Conservation (phyloP, 495 filamentous ascomycete genomes). For the Aspergillus cavernicola region DNA sequence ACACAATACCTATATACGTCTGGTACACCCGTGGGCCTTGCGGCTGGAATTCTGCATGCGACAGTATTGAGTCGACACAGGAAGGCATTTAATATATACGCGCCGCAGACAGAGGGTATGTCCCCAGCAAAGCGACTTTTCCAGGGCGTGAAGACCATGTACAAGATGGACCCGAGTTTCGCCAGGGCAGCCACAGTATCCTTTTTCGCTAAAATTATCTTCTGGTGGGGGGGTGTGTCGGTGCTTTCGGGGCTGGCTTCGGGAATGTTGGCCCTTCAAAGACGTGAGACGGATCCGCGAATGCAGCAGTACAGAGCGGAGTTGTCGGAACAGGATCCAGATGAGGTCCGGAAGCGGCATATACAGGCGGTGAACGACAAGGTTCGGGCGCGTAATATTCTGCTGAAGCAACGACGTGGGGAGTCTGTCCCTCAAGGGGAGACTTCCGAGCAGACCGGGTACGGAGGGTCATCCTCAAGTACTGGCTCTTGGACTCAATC, state of each 20-base stretch:
- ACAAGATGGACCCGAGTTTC: neutral
- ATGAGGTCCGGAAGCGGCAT: constrained; percentile 23
- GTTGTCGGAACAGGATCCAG: constrained; percentile 15
- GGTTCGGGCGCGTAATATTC: too few relatives aligned
- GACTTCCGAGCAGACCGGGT: constrained; percentile 1
- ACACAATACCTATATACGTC: too few relatives aligned
- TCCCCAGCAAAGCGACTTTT: constrained; percentile 1
- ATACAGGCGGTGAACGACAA: too few relatives aligned
- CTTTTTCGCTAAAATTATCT: too few relatives aligned
- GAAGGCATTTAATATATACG: constrained; percentile 8
- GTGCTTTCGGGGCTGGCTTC: constrained; percentile 10
- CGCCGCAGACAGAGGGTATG: neutral
- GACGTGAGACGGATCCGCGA: constrained; percentile 24
- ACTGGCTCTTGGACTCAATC: neutral
- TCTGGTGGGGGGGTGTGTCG: too few relatives aligned
- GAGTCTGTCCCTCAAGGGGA: neutral
- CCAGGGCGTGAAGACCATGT: neutral
- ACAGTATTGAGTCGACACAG: constrained; percentile 9
- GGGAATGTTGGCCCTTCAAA: constrained; percentile 15
- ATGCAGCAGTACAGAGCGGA: constrained; percentile 23
- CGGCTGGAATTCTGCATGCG: constrained; percentile 7
- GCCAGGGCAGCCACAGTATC: too few relatives aligned
- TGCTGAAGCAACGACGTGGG: too few relatives aligned
- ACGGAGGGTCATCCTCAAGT: neutral
- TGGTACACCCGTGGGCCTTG: constrained; percentile 18